Conservation (phyloP, 192 early-diverging fungal species). For the Glomus cerebriforme region DNA sequence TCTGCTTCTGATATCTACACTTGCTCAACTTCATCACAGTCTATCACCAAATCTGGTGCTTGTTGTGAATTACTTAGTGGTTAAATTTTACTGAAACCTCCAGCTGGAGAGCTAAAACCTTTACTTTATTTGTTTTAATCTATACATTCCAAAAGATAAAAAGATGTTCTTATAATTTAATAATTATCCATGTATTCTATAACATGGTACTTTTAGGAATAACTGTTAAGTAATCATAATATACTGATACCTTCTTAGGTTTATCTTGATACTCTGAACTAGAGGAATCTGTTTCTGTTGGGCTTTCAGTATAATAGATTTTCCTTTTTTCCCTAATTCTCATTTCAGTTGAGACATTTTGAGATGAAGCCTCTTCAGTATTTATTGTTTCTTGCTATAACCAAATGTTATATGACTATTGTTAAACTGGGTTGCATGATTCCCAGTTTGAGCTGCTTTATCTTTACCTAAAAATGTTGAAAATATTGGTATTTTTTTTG, state of each 20-base stretch:
- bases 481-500: constrained; percentile 17
- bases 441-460: neutral
- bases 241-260: constrained; percentile 8
- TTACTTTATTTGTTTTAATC: constrained; percentile 28
- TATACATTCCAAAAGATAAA: constrained; percentile 14
- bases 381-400: neutral
- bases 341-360: neutral
- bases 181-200: no score
- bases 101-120: constrained; percentile 17
- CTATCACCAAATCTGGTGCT: constrained; percentile 18
- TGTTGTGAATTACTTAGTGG: neutral
- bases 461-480: constrained; percentile 3
- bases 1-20: neutral
- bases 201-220: no score
- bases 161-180: constrained; percentile 7
- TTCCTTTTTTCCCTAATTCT: neutral
- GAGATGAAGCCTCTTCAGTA: neutral
- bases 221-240: constrained; percentile 14
- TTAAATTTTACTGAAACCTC: constrained; percentile 9
- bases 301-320: neutral
- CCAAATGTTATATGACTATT: constrained; percentile 4
- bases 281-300: neutral
- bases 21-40: constrained; percentile 23
- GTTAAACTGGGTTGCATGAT: neutral
- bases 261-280: neutral